Conservation (phyloP, 345 rosid species). For the Linum lewisii region DNA sequence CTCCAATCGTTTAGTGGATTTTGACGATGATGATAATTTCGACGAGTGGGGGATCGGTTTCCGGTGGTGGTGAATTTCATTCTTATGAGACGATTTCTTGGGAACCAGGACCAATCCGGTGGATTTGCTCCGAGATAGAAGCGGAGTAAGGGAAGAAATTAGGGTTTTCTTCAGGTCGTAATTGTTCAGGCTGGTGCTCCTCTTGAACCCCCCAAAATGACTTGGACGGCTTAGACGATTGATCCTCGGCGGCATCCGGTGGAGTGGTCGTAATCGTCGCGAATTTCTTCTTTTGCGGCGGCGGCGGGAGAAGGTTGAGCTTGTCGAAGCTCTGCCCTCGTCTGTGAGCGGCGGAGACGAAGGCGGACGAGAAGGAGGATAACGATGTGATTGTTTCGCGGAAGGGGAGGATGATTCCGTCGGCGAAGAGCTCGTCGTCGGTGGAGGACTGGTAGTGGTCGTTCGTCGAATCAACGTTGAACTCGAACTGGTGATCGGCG, state of each 20-base stretch:
- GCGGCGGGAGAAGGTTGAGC: no score
- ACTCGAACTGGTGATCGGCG: no score
- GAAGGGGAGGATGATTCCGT: slow-evolving; percentile 65
- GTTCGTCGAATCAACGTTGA: slow-evolving; percentile 29
- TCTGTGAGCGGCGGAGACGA: slow-evolving; percentile 15
- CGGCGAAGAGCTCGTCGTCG: slow-evolving; percentile 67
- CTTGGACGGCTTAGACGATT: slow-evolving; percentile 22
- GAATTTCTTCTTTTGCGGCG: slow-evolving; percentile 6
- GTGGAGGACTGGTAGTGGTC: slow-evolving; percentile 37
- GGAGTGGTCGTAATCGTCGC: slow-evolving; percentile 3
- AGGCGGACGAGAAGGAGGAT: slow-evolving; percentile 28
- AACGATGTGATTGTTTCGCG: slow-evolving; percentile 15
- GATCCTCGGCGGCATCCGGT: slow-evolving; percentile 21
- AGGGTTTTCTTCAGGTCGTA: slow-evolving; percentile 44
- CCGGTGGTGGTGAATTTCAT: no score
- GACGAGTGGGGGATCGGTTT: slow-evolving; percentile 8
- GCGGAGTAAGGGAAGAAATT: slow-evolving; percentile 49
- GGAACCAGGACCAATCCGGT: slow-evolving; percentile 42
- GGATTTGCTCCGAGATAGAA: slow-evolving; percentile 58
- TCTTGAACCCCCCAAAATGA: slow-evolving; percentile 76
- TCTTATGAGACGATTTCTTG: slow-evolving; percentile 23
- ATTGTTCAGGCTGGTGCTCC: slow-evolving; percentile 63
- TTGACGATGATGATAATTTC: no score
- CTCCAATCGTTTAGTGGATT: not conserved
- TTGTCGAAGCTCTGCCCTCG: slow-evolving; percentile 7